phyloP scores from a whole-genome alignment of 208 protist genomes.

The Vickermania spadyakhi region DNA sequence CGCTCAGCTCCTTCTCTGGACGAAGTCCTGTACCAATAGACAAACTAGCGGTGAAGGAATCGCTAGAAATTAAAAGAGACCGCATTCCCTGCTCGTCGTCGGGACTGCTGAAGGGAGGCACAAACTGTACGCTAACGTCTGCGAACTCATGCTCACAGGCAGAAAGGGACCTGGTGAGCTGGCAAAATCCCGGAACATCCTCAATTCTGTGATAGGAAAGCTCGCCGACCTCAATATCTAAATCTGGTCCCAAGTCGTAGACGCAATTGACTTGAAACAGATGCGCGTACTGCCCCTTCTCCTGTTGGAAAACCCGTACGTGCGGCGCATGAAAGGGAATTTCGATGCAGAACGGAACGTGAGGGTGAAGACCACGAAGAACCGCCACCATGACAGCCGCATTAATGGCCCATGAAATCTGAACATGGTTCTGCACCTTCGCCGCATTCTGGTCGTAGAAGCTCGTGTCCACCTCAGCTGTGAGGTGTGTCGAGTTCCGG shows the following conservation, averaged over 20 bases:
- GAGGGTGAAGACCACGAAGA: constrained; percentile 37
- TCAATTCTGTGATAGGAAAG: constrained; percentile 26
- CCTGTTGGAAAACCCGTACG: constrained; percentile 30
- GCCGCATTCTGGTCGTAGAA: background rate
- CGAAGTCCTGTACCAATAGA: background rate
- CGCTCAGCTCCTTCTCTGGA: background rate
- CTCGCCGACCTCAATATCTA: constrained; percentile 39
- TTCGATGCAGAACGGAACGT: constrained; percentile 27
- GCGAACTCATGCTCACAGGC: constrained; percentile 36
- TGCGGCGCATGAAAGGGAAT: constrained; percentile 21
- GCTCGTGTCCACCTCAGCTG: background rate
- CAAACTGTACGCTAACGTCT: constrained; percentile 22
- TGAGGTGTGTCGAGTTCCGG: background rate
- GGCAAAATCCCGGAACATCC: constrained; percentile 37
- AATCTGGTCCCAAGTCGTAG: constrained; percentile 51
- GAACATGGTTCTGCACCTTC: constrained; percentile 7
- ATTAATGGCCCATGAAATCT: constrained; percentile 36
- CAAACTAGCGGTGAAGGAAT: background rate
- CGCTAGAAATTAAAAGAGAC: background rate
- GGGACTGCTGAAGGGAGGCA: constrained; percentile 6
- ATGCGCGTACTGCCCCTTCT: constrained; percentile 20
- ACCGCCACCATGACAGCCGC: constrained; percentile 22
- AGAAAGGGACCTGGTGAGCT: constrained; percentile 27
- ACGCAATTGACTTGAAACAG: constrained; percentile 32
- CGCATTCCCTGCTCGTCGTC: background rate